Evolutionary conservation across 192 early-diverging fungal genomes (phyloP).

Genomic region (Gigaspora rosea): DNA sequence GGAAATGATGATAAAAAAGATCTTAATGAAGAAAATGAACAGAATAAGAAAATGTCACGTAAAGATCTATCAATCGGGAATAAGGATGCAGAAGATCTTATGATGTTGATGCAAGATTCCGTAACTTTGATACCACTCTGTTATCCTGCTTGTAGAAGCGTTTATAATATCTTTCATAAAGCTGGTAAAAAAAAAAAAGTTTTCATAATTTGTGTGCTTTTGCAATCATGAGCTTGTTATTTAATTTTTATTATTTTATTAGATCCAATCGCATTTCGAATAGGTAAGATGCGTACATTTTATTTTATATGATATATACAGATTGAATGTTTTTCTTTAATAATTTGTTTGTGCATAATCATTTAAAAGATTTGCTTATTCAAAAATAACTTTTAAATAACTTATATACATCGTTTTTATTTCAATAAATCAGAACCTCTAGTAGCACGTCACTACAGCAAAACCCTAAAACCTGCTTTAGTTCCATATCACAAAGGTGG

Average conservation of each 20-base stretch:
- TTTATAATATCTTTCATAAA: slow-evolving; percentile 84
- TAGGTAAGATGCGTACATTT: too few relatives aligned
- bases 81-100: too few relatives aligned
- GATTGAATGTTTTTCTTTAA: too few relatives aligned
- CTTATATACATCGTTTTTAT: not conserved
- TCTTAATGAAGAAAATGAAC: not conserved
- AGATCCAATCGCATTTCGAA: not conserved
- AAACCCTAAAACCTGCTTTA: slow-evolving; percentile 62
- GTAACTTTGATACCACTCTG: slow-evolving; percentile 41
- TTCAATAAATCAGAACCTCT: slow-evolving; percentile 59
- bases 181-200: slow-evolving; percentile 2
- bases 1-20: not conserved
- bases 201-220: not conserved
- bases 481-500: slow-evolving; percentile 85
- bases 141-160: slow-evolving; percentile 65
- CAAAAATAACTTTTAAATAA: not conserved
- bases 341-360: too few relatives aligned
- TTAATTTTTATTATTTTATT: not conserved
- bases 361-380: not conserved
- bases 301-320: too few relatives aligned
- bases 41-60: not conserved
- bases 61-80: too few relatives aligned
- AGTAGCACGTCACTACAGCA: slow-evolving; percentile 55
- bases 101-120: not conserved
- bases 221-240: not conserved